Evolutionary conservation across 345 rosid genomes (phyloP).

Genomic region (Eucalyptus erythrocorys): DNA sequence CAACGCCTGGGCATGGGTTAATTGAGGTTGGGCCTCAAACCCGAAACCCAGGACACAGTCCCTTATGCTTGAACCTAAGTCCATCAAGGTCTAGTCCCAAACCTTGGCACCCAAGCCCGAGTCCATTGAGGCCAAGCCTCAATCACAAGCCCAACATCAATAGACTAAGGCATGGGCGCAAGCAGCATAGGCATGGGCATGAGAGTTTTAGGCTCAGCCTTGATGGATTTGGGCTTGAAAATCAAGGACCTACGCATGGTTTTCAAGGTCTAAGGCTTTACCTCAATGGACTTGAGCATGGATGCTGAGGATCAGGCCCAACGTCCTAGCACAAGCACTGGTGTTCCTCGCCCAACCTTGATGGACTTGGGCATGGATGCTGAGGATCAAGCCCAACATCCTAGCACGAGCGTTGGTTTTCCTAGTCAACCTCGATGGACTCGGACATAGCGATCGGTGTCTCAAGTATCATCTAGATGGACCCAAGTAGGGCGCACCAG

Average conservation of each 20-base stretch:
- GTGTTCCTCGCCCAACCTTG: too few species aligned
- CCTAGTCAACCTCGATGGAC: too few species aligned
- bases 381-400: too few species aligned
- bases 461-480: not conserved
- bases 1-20: not conserved
- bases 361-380: not conserved
- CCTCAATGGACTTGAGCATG: too few species aligned
- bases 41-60: accelerated
- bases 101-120: too few species aligned
- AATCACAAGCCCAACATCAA: not conserved
- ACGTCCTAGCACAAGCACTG: too few species aligned
- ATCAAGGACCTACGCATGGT: not conserved
- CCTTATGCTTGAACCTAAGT: not conserved
- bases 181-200: too few species aligned
- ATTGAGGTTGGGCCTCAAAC: not conserved
- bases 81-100: not conserved
- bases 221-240: not conserved
- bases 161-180: not conserved
- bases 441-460: accelerated
- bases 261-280: too few species aligned
- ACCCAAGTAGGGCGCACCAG: accelerated
- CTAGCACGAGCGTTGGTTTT: too few species aligned
- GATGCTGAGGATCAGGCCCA: too few species aligned
- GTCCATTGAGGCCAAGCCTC: too few species aligned
- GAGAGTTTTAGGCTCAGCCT: not conserved